Evolutionary conservation across 225 moss, liverwort and hornwort genomes (phyloP).

Genomic region (Sphagnum contortum): DNA sequence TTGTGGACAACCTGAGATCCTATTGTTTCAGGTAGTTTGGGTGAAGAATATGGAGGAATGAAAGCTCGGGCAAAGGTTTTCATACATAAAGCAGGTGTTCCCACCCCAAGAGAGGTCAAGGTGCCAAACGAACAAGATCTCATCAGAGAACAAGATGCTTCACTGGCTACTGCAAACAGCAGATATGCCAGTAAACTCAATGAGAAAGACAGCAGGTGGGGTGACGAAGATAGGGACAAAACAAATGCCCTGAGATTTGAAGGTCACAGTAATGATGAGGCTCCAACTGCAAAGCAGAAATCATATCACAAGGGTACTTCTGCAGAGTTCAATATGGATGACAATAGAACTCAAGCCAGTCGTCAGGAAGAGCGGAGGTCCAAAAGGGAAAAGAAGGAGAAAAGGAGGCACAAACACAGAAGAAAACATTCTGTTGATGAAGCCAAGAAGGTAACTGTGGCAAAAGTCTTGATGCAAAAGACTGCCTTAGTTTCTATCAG

Average conservation of each 20-base stretch:
- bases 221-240: slow-evolving; percentile 15
- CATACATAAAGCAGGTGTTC: slow-evolving; percentile 12
- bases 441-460: slow-evolving; percentile 27
- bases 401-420: slow-evolving; percentile 34
- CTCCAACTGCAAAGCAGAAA: slow-evolving; percentile 16
- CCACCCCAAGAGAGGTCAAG: too few species aligned
- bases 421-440: slow-evolving; percentile 19
- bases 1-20: too few species aligned
- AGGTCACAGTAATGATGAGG: slow-evolving; percentile 8
- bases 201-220: slow-evolving; percentile 23
- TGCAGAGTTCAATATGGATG: slow-evolving; percentile 30
- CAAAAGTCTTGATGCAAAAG: too few species aligned
- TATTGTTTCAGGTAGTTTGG: not conserved
- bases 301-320: slow-evolving; percentile 23
- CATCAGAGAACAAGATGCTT: slow-evolving; percentile 14
- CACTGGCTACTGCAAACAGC: slow-evolving; percentile 10
- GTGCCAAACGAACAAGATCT: slow-evolving; percentile 11
- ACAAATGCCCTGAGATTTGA: slow-evolving; percentile 12
- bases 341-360: slow-evolving; percentile 31
- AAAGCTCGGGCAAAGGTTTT: slow-evolving; percentile 12
- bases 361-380: slow-evolving; percentile 41
- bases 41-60: not conserved
- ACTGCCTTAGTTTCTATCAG: too few species aligned
- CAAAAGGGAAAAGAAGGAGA: slow-evolving; percentile 36
- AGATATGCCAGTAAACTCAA: slow-evolving; percentile 11